A percentile compares a stretch with the other conserved stretches of the same genome.
Evolutionary conservation across 75 land plant species (phyloP).

Genomic region (Cryptomeria japonica): DNA sequence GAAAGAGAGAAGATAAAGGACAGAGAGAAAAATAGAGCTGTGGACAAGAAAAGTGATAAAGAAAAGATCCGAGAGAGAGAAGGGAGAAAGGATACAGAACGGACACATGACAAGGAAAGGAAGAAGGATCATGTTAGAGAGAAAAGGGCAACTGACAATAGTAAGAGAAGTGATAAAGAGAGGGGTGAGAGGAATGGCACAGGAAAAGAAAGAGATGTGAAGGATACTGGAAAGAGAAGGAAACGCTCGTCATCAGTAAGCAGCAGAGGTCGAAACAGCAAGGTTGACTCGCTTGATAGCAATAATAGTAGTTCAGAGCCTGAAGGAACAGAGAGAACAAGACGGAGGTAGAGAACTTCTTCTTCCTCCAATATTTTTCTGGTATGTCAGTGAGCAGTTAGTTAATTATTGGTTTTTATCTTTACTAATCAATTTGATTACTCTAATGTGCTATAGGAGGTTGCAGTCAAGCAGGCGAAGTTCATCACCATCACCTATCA

Average conservation of each 20-base stretch:
- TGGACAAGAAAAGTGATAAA: slow-evolving; percentile 32
- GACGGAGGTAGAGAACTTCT: slow-evolving; percentile 34
- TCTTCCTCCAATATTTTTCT: not conserved
- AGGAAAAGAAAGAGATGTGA: slow-evolving; percentile 37
- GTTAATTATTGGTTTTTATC: not conserved
- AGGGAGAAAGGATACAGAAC: slow-evolving; percentile 22
- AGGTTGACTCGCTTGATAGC: slow-evolving; percentile 39
- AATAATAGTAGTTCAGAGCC: slow-evolving; percentile 46
- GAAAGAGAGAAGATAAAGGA: slow-evolving; percentile 23
- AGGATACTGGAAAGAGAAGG: slow-evolving; percentile 38
- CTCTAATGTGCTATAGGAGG: slow-evolving; percentile 29
- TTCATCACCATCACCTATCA: slow-evolving; percentile 51
- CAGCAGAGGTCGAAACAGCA: slow-evolving; percentile 50
- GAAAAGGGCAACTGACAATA: slow-evolving; percentile 23
- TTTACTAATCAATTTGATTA: not conserved
- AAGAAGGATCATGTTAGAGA: slow-evolving; percentile 29
- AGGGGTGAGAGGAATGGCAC: slow-evolving; percentile 37
- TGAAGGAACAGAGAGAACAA: slow-evolving; percentile 48
- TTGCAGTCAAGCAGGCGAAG: slow-evolving; percentile 43
- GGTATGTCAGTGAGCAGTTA: not conserved
- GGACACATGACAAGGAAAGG: slow-evolving; percentile 25
- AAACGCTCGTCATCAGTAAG: slow-evolving; percentile 55
- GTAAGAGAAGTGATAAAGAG: slow-evolving; percentile 40
- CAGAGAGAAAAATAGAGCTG: slow-evolving; percentile 24
- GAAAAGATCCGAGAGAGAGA: slow-evolving; percentile 26